These are phyloP conservation scores for Cymbidium sinense DNA, from an alignment of 106 monocot genomes.

Conservation along the genomic window DNA sequence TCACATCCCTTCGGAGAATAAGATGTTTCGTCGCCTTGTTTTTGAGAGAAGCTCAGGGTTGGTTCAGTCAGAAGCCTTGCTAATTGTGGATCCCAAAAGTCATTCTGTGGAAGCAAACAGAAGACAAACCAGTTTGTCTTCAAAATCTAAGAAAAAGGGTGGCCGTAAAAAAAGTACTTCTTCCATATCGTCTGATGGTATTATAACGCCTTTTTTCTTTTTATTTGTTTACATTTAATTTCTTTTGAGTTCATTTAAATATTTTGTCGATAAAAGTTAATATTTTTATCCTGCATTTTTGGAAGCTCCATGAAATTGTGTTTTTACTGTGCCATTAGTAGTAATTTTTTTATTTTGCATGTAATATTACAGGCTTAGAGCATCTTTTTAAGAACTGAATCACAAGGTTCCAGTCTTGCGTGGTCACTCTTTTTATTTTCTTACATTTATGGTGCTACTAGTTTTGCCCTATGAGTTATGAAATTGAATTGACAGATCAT, in stretches of 20 bases:
- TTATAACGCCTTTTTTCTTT: not conserved
- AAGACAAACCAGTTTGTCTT: slow-evolving; percentile 24
- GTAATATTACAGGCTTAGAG: not conserved
- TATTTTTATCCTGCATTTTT: not conserved
- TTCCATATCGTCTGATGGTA: slow-evolving; percentile 17
- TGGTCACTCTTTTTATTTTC: not conserved
- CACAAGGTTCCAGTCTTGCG: not conserved
- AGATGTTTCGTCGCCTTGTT: slow-evolving; percentile 67
- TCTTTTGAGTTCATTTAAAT: not conserved
- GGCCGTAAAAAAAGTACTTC: slow-evolving; percentile 26
- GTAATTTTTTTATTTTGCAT: not conserved
- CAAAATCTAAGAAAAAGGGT: slow-evolving; percentile 53
- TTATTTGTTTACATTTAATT: not conserved
- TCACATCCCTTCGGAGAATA: slow-evolving; percentile 14
- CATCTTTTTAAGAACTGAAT: not conserved
- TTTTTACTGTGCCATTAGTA: not conserved
- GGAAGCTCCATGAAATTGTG: not conserved
- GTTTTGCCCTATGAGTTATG: too few relatives aligned
- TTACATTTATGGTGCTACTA: not conserved
- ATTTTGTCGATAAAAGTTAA: not conserved
- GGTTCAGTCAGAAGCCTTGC: slow-evolving; percentile 89
- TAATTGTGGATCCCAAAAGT: slow-evolving; percentile 28
- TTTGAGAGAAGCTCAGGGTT: slow-evolving; percentile 88
- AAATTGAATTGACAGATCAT: too few relatives aligned
- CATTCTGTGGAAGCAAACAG: slow-evolving; percentile 16